Evolutionary conservation across 2,329 filamentous ascomycete species (phyloP).

Genomic region (Daldinia sp.): DNA sequence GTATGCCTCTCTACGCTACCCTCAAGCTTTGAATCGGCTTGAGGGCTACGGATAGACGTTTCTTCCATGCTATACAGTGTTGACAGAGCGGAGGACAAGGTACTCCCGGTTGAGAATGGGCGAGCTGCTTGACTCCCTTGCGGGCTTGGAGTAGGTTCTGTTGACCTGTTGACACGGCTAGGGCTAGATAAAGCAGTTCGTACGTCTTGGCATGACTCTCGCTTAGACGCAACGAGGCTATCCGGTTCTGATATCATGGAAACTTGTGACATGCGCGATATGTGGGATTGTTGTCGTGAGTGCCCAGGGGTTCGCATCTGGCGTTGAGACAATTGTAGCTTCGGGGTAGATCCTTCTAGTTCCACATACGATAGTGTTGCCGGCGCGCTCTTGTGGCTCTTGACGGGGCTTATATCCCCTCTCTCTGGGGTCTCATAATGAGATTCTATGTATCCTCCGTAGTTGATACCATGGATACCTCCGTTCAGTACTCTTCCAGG

Average conservation of each 20-base stretch:
- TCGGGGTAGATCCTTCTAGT: slow-evolving; percentile 42
- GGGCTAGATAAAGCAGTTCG: slow-evolving; percentile 59
- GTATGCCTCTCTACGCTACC: slow-evolving; percentile 12
- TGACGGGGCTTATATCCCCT: slow-evolving; percentile 47
- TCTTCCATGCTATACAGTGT: slow-evolving; percentile 69
- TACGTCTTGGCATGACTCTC: slow-evolving; percentile 53
- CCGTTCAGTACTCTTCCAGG: neutral
- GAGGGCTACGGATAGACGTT: slow-evolving; percentile 52
- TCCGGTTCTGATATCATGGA: slow-evolving; percentile 56
- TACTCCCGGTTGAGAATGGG: slow-evolving; percentile 53
- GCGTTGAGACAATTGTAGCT: slow-evolving; percentile 21
- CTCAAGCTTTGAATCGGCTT: slow-evolving; percentile 22
- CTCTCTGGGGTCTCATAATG: slow-evolving; percentile 30
- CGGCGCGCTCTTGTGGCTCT: slow-evolving; percentile 51
- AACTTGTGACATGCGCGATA: slow-evolving; percentile 51
- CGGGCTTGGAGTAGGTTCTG: slow-evolving; percentile 28
- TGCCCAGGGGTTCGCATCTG: slow-evolving; percentile 37
- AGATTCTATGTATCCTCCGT: slow-evolving; percentile 1
- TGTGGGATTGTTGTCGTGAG: slow-evolving; percentile 43
- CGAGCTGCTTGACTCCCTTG: slow-evolving; percentile 32
- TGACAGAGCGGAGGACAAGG: slow-evolving; percentile 66
- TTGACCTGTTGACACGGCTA: slow-evolving; percentile 51
- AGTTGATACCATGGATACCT: neutral
- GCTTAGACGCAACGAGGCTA: slow-evolving; percentile 56
- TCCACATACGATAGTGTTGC: slow-evolving; percentile 43